These are phyloP conservation scores for Staphylotrichum tortipilum DNA, from an alignment of 495 filamentous ascomycete genomes.

Conservation along the genomic window DNA sequence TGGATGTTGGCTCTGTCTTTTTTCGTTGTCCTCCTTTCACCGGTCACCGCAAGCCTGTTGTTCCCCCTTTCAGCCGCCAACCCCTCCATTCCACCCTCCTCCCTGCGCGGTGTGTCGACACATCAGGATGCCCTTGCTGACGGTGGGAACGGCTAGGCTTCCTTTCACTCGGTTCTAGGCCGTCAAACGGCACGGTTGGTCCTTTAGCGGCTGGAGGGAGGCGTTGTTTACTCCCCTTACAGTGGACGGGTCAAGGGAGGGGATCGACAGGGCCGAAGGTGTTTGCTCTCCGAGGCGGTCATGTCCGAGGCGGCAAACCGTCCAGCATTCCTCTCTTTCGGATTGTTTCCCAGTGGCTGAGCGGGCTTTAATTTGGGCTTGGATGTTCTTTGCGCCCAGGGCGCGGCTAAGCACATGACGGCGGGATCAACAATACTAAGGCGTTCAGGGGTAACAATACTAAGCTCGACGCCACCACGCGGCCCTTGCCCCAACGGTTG, in stretches of 20 bases:
- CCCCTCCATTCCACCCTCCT: no score
- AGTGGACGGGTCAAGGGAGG: background rate
- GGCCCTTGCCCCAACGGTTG: background rate
- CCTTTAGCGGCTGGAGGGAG: background rate
- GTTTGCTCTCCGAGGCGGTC: background rate
- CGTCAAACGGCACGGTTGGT: background rate
- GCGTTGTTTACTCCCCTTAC: background rate
- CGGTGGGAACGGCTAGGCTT: constrained; percentile 38
- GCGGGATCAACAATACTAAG: constrained; percentile 24
- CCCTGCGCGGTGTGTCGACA: background rate
- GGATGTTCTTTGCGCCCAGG: background rate
- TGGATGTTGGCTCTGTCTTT: no score
- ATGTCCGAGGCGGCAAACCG: background rate
- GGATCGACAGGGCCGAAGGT: background rate
- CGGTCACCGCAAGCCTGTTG: no score
- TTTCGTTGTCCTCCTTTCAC: no score
- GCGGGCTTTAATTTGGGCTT: background rate
- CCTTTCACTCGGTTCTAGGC: constrained; percentile 54
- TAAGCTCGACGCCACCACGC: constrained; percentile 14
- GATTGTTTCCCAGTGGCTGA: background rate
- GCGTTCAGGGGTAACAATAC: constrained; percentile 18
- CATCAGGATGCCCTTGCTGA: background rate
- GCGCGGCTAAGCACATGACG: background rate
- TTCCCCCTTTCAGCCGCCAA: no score
- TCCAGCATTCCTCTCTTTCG: background rate